A percentile compares a stretch with the other conserved stretches of the same genome.
phyloP scores from a whole-genome alignment of 306 rosid genomes.

The Datisca glomerata region DNA sequence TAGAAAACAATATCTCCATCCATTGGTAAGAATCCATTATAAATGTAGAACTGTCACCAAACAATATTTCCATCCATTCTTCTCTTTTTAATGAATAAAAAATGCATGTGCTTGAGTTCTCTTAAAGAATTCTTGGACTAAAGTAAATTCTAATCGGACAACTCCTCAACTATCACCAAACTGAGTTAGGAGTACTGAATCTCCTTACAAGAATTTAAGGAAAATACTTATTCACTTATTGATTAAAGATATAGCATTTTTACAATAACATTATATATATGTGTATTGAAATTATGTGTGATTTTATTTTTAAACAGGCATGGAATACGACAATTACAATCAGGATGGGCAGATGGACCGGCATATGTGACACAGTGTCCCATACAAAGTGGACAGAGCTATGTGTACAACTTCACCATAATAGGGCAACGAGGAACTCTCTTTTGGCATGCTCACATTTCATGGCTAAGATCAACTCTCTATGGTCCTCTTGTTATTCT shows the following conservation, averaged over 20 bases:
- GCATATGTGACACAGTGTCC: constrained; percentile 66
- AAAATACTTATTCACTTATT: no score
- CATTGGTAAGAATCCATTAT: not conserved
- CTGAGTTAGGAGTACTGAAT: no score
- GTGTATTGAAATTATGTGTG: not conserved
- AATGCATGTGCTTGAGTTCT: no score
- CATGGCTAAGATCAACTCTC: constrained; percentile 53
- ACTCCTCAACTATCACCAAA: no score
- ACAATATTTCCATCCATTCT: no score
- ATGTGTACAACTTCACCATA: constrained; percentile 52
- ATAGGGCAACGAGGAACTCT: constrained; percentile 60
- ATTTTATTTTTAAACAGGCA: constrained; percentile 38
- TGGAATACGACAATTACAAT: constrained; percentile 42
- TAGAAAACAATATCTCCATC: not conserved
- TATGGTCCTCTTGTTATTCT: constrained; percentile 50
- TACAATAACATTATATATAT: not conserved
- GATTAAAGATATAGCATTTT: not conserved
- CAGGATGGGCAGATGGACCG: constrained; percentile 68
- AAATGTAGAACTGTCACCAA: no score
- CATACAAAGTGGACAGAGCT: constrained; percentile 45
- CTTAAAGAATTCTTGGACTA: no score
- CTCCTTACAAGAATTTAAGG: no score
- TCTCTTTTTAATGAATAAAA: no score
- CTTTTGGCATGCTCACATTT: constrained; percentile 57
- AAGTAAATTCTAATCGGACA: no score